These are phyloP conservation scores for Chrysanthemum seticuspe DNA, from an alignment of 129 eudicot genomes.

Conservation along the genomic window DNA sequence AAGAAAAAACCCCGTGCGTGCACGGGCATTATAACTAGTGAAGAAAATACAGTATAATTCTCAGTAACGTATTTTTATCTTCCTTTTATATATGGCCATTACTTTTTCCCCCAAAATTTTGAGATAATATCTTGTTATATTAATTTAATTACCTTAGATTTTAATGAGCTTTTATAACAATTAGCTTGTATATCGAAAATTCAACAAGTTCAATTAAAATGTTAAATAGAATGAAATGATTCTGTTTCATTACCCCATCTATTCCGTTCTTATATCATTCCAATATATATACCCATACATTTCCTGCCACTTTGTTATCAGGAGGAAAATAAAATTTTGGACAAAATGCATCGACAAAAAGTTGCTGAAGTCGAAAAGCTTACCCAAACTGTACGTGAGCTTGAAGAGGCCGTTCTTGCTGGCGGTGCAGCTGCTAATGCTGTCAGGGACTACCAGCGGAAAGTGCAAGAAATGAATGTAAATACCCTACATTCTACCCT, in stretches of 20 bases:
- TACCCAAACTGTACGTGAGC: constrained; percentile 86
- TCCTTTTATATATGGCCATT: too few species aligned
- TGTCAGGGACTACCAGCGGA: constrained; percentile 89
- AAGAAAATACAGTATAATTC: too few species aligned
- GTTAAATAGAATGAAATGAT: too few species aligned
- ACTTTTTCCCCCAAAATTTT: too few species aligned
- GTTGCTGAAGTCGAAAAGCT: constrained; percentile 95
- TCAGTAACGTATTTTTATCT: too few species aligned
- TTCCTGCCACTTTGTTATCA: constrained; percentile 20
- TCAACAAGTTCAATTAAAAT: too few species aligned
- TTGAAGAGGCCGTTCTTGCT: constrained; percentile 94
- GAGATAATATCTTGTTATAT: too few species aligned
- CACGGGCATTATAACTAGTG: too few species aligned
- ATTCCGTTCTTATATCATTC: constrained; percentile 14
- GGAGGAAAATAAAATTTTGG: constrained; percentile 93
- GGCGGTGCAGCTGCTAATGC: constrained; percentile 98
- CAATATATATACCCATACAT: constrained; percentile 4
- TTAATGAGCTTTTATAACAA: too few species aligned
- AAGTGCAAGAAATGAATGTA: constrained; percentile 96
- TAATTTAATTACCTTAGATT: too few species aligned
- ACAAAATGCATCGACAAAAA: constrained; percentile 88
- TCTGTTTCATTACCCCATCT: not conserved
- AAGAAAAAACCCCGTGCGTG: too few species aligned
- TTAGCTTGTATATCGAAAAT: too few species aligned
- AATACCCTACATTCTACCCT: constrained; percentile 7